phyloP scores from a whole-genome alignment of 2,329 filamentous ascomycete species.

The Fusarium hainanense region DNA sequence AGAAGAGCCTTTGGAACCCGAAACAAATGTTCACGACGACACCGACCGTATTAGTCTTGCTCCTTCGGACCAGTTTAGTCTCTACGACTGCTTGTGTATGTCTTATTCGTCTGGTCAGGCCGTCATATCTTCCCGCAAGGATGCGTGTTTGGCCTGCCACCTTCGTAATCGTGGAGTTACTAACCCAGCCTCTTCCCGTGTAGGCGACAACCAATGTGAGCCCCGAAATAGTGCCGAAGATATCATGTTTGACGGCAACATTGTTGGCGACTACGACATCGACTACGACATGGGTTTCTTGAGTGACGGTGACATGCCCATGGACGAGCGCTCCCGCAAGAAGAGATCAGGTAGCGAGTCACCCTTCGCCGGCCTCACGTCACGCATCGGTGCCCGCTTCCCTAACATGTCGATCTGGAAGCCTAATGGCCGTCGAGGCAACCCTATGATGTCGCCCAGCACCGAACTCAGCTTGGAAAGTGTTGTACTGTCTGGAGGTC shows the following conservation, averaged over 20 bases:
- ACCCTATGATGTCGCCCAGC: constrained; percentile 67
- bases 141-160: constrained; percentile 11
- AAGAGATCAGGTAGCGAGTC: constrained; percentile 69
- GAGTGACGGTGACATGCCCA: constrained; percentile 69
- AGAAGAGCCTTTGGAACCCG: constrained; percentile 81
- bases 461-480: constrained; percentile 88
- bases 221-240: constrained; percentile 62
- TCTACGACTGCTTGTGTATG: constrained; percentile 81
- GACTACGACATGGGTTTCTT: constrained; percentile 76
- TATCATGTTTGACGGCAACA: constrained; percentile 49
- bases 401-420: constrained; percentile 64
- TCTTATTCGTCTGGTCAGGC: constrained; percentile 44
- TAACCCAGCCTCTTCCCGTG: constrained; percentile 25
- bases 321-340: constrained; percentile 60
- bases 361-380: constrained; percentile 70
- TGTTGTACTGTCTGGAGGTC: constrained; percentile 70
- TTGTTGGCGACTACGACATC: constrained; percentile 59
- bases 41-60: constrained; percentile 63
- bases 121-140: not conserved
- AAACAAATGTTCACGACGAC: constrained; percentile 44
- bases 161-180: constrained; percentile 22
- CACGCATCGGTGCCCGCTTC: constrained; percentile 73
- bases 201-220: constrained; percentile 71
- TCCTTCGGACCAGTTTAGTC: constrained; percentile 52
- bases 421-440: constrained; percentile 57